Evolutionary conservation across 2,329 filamentous ascomycete genomes (phyloP).

Genomic region (Parastagonospora avenae): DNA sequence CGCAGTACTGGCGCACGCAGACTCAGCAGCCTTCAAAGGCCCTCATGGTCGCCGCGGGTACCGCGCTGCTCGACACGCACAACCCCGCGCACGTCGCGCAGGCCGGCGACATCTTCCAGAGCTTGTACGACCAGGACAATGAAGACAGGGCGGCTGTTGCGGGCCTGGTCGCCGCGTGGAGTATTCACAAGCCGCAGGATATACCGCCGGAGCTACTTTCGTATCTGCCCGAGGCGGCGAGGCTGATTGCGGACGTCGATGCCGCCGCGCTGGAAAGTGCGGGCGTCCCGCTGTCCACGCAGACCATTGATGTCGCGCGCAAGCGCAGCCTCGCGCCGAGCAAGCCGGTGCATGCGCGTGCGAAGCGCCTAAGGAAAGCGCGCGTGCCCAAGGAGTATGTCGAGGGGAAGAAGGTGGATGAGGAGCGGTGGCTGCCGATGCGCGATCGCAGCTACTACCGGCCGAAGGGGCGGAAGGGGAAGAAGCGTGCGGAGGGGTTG

Average conservation of each 20-base stretch:
- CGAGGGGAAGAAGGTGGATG: slow-evolving; percentile 78
- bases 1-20: slow-evolving; percentile 73
- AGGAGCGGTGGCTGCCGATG: slow-evolving; percentile 91
- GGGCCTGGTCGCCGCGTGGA: slow-evolving; percentile 84
- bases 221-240: slow-evolving; percentile 65
- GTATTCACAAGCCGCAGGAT: slow-evolving; percentile 63
- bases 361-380: slow-evolving; percentile 63
- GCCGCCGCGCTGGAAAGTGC: slow-evolving; percentile 66
- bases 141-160: slow-evolving; percentile 73
- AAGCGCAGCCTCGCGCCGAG: slow-evolving; percentile 42
- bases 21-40: slow-evolving; percentile 53
- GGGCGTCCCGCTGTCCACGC: slow-evolving; percentile 62
- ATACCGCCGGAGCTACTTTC: slow-evolving; percentile 59
- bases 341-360: slow-evolving; percentile 55
- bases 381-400: slow-evolving; percentile 76
- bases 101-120: slow-evolving; percentile 79
- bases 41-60: slow-evolving; percentile 76
- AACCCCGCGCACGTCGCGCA: slow-evolving; percentile 69
- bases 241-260: slow-evolving; percentile 66
- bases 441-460: slow-evolving; percentile 86
- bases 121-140: slow-evolving; percentile 69
- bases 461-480: slow-evolving; percentile 90
- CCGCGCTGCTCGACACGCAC: slow-evolving; percentile 78
- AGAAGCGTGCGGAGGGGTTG: slow-evolving; percentile 70
- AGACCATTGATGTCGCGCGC: slow-evolving; percentile 34